phyloP scores from a whole-genome alignment of 768 basidiomycete genomes.

The Hygrophorus pudorinus region DNA sequence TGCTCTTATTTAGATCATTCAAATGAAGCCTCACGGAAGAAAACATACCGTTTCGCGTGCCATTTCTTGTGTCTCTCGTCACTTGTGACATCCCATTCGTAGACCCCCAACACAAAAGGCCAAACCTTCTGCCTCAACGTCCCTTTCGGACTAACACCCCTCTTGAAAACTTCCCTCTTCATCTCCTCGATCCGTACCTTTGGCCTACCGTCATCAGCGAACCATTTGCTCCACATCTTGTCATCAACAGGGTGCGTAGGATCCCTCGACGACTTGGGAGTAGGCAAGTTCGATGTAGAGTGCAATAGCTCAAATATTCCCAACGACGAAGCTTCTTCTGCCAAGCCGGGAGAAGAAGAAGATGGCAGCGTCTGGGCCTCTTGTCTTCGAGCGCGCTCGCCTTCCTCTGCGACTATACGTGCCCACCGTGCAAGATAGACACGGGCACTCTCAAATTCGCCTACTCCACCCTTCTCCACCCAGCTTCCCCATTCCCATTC shows the following conservation, averaged over 20 bases:
- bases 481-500: slow-evolving; percentile 92
- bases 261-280: slow-evolving; percentile 75
- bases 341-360: slow-evolving; percentile 34
- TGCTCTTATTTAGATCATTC: slow-evolving; percentile 18
- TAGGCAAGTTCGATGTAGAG: slow-evolving; percentile 68
- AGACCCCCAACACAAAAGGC: slow-evolving; percentile 84
- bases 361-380: slow-evolving; percentile 67
- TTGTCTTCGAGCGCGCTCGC: slow-evolving; percentile 74
- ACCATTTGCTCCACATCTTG: slow-evolving; percentile 70
- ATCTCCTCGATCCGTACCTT: slow-evolving; percentile 59
- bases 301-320: slow-evolving; percentile 86
- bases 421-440: slow-evolving; percentile 98
- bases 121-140: slow-evolving; percentile 66
- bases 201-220: slow-evolving; percentile 59
- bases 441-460: slow-evolving; percentile 92
- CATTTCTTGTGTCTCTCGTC: slow-evolving; percentile 52
- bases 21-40: neutral
- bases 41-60: slow-evolving; percentile 50
- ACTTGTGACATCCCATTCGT: slow-evolving; percentile 66
- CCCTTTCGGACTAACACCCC: slow-evolving; percentile 51
- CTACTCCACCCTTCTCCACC: slow-evolving; percentile 88
- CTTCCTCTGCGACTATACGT: slow-evolving; percentile 94
- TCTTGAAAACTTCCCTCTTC: slow-evolving; percentile 66
- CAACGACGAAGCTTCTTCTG: slow-evolving; percentile 60
- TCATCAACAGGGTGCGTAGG: slow-evolving; percentile 70